Base-by-base conservation (phyloP, 768 basidiomycete genomes). In the Mycena amicta region DNA sequence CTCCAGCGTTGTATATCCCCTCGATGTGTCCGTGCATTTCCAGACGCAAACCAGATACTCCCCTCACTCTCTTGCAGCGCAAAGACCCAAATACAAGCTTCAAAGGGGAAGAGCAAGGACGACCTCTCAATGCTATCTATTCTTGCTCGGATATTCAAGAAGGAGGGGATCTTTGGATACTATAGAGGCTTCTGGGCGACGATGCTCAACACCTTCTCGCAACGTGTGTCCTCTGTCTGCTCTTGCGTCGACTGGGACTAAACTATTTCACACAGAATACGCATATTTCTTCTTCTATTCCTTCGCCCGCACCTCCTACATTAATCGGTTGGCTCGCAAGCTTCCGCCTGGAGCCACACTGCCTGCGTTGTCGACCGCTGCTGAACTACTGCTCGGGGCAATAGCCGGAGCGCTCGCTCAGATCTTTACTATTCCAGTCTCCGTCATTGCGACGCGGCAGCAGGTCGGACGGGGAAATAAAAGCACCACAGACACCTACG, bases 271-370 rank as follows among this genome's bases (percentile, higher is more conserved):
- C n/a, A n/a, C n/a, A 97, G 95, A 97, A 85, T 98, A 95, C 70
- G 96, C 97, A 25, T 99, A 99, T 77, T 99, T 99, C 82, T 98
- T 96, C 82, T 98, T 97, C 78, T 98, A 98, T 72, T 91, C 95
- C 22, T 80, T 94, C 72, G 90, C 98, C 25, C 85, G 97, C 63
- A 85, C 81, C 22, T 82, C 90, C 4, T 95, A 95, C 74, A 84
- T 90, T 66, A 88, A 85, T 67, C 84, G 92, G 18, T 74, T 93
- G 49, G 74, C 81, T 12, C 75, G 80, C 20, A 83, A 79, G 54
- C 78, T 85, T 2, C 83, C 88, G 0, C 67, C 83, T 2, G 87
- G 89, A 4, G 78, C 85, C 27, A 87, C 85, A 64, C 61, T 83
- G 0, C 84, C 83, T 18, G 73, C 83, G 3, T 75, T 93, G 4